phyloP scores from a whole-genome alignment of 306 rosid genomes.

The Rosa chinensis region DNA sequence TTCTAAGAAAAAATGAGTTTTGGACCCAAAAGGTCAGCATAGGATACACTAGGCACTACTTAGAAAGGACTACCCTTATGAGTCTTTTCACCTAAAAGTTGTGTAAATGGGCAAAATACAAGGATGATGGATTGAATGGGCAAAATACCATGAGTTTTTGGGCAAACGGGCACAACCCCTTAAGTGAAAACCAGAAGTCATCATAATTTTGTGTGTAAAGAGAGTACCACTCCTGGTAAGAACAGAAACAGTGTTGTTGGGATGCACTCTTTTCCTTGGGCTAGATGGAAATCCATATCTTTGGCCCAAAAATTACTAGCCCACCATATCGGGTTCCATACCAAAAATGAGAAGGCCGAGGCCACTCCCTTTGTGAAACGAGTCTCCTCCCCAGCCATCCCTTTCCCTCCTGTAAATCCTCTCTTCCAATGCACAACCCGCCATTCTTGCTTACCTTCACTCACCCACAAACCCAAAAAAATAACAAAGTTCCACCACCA shows the following conservation, averaged over 20 bases:
- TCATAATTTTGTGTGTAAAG: not conserved
- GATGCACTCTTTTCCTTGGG: not conserved
- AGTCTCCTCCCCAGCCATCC: not conserved
- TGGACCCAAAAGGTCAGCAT: too few species aligned
- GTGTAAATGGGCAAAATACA: too few species aligned
- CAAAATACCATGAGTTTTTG: too few species aligned
- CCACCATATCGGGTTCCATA: not conserved
- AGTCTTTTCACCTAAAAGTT: too few species aligned
- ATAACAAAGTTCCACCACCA: not conserved
- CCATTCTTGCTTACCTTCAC: not conserved
- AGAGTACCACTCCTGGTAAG: not conserved
- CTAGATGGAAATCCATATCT: not conserved
- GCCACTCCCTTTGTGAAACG: not conserved
- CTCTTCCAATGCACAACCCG: constrained; percentile 33
- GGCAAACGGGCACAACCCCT: too few species aligned
- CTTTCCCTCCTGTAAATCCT: constrained; percentile 44
- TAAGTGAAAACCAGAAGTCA: not conserved
- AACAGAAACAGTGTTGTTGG: not conserved
- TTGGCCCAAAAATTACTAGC: not conserved
- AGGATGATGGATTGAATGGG: too few species aligned
- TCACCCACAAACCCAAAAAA: constrained; percentile 13
- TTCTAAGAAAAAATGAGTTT: too few species aligned
- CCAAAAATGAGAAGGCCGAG: not conserved
- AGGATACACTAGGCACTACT: too few species aligned
- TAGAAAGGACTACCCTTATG: too few species aligned